Percentiles rank a stretch among this genome's conserved stretches.
These are phyloP conservation scores for Cydonia oblonga DNA, from an alignment of 331 rosid species.

Conservation along the genomic window DNA sequence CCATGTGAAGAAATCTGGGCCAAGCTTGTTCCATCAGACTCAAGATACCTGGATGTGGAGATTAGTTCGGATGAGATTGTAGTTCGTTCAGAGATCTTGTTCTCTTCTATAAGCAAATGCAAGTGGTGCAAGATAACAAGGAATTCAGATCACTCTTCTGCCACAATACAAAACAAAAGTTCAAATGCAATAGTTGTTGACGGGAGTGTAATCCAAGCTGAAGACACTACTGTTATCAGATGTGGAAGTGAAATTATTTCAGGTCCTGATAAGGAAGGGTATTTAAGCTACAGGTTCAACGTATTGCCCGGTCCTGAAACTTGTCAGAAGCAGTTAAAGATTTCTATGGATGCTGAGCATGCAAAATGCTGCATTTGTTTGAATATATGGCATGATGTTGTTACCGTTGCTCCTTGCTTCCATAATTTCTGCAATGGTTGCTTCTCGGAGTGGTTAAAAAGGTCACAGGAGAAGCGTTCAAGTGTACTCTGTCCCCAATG, in stretches of 20 bases:
- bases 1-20: constrained; percentile 66
- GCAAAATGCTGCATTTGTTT: constrained; percentile 92
- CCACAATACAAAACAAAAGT: constrained; percentile 54
- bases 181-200: constrained; percentile 52
- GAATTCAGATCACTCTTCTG: constrained; percentile 57
- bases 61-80: constrained; percentile 43
- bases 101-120: constrained; percentile 33
- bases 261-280: constrained; percentile 54
- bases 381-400: constrained; percentile 86
- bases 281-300: constrained; percentile 49
- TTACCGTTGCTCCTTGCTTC: constrained; percentile 84
- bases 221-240: constrained; percentile 34
- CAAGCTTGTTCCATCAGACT: constrained; percentile 55
- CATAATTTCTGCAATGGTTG: constrained; percentile 96
- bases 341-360: constrained; percentile 57
- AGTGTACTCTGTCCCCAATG: constrained; percentile 90
- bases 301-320: constrained; percentile 40
- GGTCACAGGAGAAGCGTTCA: constrained; percentile 59
- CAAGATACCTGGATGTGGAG: constrained; percentile 49
- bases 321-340: constrained; percentile 47
- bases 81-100: constrained; percentile 41
- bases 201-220: constrained; percentile 36
- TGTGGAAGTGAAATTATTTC: constrained; percentile 63
- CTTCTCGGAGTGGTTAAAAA: constrained; percentile 89
- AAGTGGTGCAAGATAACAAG: constrained; percentile 72